Base-by-base conservation (phyloP, 495 filamentous ascomycete species). In the Alectoria sarmentosa region DNA sequence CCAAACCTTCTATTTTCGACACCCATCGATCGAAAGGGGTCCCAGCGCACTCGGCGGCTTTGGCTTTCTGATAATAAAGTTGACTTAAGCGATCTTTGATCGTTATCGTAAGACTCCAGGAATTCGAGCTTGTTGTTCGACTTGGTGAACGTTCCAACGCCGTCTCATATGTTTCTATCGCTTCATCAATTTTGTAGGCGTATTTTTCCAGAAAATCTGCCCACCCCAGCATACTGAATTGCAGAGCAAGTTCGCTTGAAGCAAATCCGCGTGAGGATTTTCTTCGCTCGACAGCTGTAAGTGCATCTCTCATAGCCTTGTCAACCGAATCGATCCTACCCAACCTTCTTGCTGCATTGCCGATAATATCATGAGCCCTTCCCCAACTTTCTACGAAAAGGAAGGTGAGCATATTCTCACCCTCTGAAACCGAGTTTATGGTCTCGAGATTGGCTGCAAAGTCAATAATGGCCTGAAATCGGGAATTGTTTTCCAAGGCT, bases 11-110 rank as follows among this genome's bases (percentile, higher is more conserved):
- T n/a, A 58, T 11, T 37, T 58, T 58, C n/a, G 37, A 17, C 15
- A 58, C 37, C 55, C 55, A 58, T 23, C 21, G 32, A 36, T 39
- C n/a, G 6, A 26, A 39, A 58, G 3, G 17, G 4, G 9, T 39
- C 30, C 55, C 55, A 36, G 32, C 23, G 37, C 32, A 37, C 55
- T 58, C 55, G 23, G 55, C 55, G 37, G 55, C 17, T 39, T 34
- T 36, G 37, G 55, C 55, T 37, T 58, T 39, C 30, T 58, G 32
- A 39, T 58, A 58, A 39, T 58, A 58, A n/a, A 58, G 55, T 39
- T 58, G 55, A 58, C 55, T 8, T n/a, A 58, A 26, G 19, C 30
- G 17, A 37, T 58, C n/a, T n/a, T 34, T 23, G 30, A 26, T 36
- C 8, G 3, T 6, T 14, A 23, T 57, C n/a, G 11, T 23, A 9